Evolutionary conservation across 192 early-diverging fungal species (phyloP), one percentile per base, ranked within the genome.

Genomic region (Phycomyces nitens): DNA sequence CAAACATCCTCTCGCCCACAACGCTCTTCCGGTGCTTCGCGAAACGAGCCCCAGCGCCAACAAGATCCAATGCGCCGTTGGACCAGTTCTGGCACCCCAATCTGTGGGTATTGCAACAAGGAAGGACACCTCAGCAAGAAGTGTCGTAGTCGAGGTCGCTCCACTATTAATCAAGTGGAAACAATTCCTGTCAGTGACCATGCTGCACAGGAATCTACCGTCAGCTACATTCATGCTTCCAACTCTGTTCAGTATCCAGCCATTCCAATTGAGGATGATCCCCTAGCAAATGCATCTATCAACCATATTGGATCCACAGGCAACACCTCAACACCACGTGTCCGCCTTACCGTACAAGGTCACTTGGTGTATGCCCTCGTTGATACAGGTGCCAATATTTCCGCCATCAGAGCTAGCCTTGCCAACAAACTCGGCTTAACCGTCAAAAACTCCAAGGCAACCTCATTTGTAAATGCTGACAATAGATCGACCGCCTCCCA

Each of bases 51-150:
- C 38, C 11, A 9, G 3, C 26, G 14, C 0, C 16, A 7, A 5
- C 26, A 38, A 3, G n/a, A 57, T 18, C 5, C 29, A n/a, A 18
- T 18, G n/a, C 56, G 7, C 10, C 39, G 38, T 18, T 57, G 56
- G 56, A 8, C 38, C 18, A 14, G 20, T 9, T 1, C 3, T 39
- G 56, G 56, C 18, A n/a, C 7, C 4, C 56, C 56, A 10, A 39
- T 57, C n/a, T 57, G 56, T 57, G 56, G 56, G 0, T 34, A 57
- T 10, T 57, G 56, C 39, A 34, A 38, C 1, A 18, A 41, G 7
- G 56, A 38, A 15, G 56, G 56, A 1, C 56, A 57, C 18, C 56
- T 57, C 16, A 20, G 29, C n/a, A 57, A 57, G 29, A 27, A 38
- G n/a, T 57, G 56, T 18, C 16, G 10, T 15, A 23, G n/a, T 1